Conservation (phyloP, 139 green algal genomes). For the Trebouxia sp. region DNA sequence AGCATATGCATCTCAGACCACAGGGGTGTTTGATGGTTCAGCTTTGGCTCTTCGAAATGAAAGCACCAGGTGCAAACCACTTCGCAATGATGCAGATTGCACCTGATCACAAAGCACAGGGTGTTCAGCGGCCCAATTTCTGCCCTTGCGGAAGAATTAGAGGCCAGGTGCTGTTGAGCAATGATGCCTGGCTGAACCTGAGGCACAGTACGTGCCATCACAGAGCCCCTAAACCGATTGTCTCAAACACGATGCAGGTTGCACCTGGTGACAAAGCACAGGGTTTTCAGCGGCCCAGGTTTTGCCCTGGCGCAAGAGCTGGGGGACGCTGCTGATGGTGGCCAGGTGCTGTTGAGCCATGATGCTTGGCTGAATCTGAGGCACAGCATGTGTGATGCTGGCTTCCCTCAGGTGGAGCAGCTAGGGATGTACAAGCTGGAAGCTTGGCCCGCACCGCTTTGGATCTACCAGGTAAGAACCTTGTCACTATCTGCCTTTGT, state of each 20-base stretch:
- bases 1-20: too few species aligned
- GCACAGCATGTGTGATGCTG: slow-evolving; percentile 60
- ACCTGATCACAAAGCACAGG: too few species aligned
- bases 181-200: not conserved
- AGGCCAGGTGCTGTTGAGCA: not conserved
- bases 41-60: too few species aligned
- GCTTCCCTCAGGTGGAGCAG: slow-evolving; percentile 78
- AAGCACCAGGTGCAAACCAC: too few species aligned
- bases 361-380: slow-evolving; percentile 67
- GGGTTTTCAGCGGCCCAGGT: slow-evolving; percentile 73
- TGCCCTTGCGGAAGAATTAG: too few species aligned
- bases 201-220: not conserved
- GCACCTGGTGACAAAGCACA: slow-evolving; percentile 73
- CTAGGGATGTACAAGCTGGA: slow-evolving; percentile 68
- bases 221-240: not conserved
- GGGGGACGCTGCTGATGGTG: slow-evolving; percentile 65
- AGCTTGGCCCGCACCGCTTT: slow-evolving; percentile 48
- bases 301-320: slow-evolving; percentile 69
- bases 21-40: too few species aligned
- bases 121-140: too few species aligned
- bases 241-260: slow-evolving; percentile 35
- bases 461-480: slow-evolving; percentile 60
- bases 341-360: slow-evolving; percentile 72
- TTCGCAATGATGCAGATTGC: too few species aligned
- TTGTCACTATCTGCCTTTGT: too few species aligned